Conservation (phyloP, 2,329 filamentous ascomycete species). For the Pochonia chlamydosporia region DNA sequence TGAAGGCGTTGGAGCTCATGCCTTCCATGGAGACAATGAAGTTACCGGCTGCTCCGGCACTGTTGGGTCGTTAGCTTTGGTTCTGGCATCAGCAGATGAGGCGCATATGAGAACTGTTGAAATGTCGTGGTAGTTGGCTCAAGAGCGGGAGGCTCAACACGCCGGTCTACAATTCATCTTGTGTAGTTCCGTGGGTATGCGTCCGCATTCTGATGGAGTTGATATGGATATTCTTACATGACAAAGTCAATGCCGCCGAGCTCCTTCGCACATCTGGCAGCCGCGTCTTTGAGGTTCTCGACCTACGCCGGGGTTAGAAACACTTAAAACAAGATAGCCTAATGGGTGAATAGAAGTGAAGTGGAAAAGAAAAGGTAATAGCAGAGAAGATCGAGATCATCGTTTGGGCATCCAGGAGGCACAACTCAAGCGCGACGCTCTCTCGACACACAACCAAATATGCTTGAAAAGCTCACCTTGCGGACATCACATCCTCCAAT, state of each 20-base stretch:
- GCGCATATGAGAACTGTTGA: too few relatives aligned
- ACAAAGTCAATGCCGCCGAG: slow-evolving; percentile 87
- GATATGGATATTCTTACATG: slow-evolving; percentile 57
- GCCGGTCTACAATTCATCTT: too few relatives aligned
- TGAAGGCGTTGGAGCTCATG: slow-evolving; percentile 85
- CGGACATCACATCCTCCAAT: slow-evolving; percentile 78
- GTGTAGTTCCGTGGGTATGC: too few relatives aligned
- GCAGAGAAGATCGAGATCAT: too few relatives aligned
- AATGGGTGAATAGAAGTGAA: too few relatives aligned
- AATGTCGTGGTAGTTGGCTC: too few relatives aligned
- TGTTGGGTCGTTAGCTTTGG: slow-evolving; percentile 32
- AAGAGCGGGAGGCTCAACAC: too few relatives aligned
- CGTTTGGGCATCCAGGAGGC: too few relatives aligned
- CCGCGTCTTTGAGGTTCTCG: slow-evolving; percentile 52
- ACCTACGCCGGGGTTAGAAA: too few relatives aligned
- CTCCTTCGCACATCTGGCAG: slow-evolving; percentile 73
- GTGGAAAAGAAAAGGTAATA: too few relatives aligned
- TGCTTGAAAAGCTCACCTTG: slow-evolving; percentile 38
- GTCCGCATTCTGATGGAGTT: too few relatives aligned
- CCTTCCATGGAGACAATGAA: slow-evolving; percentile 82
- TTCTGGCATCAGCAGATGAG: not conserved
- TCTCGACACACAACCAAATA: not conserved
- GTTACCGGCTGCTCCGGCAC: slow-evolving; percentile 91
- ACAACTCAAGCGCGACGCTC: not conserved
- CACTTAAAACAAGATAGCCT: too few relatives aligned